These are phyloP conservation scores for Barnettozyma californica DNA, from an alignment of 805 yeast genomes.

Conservation along the genomic window DNA sequence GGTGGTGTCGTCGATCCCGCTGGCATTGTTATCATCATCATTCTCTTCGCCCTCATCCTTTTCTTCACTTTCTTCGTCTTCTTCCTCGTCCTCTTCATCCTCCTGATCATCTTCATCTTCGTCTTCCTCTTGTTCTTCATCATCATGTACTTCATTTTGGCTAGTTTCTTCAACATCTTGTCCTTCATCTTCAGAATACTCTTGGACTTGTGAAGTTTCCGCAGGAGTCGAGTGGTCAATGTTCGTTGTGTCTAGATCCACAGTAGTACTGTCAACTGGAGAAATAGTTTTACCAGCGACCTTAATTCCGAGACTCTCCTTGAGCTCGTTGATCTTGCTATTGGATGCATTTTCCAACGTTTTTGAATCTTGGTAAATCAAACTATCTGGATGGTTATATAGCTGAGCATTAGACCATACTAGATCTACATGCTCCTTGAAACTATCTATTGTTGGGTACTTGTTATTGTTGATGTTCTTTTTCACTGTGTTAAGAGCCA, in stretches of 20 bases:
- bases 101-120: neutral
- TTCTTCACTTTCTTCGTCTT: neutral
- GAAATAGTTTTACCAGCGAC: neutral
- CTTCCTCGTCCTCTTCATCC: slow-evolving; percentile 1
- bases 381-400: slow-evolving; percentile 70
- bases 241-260: neutral
- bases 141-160: neutral
- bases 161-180: slow-evolving; percentile 2
- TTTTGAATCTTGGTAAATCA: slow-evolving; percentile 66
- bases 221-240: neutral
- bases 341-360: slow-evolving; percentile 51
- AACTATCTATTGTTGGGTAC: slow-evolving; percentile 51
- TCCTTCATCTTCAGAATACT: slow-evolving; percentile 3
- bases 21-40: neutral
- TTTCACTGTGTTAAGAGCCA: slow-evolving; percentile 59
- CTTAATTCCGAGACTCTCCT: neutral
- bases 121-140: neutral
- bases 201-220: neutral
- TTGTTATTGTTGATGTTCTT: slow-evolving; percentile 46
- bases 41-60: slow-evolving; percentile 1
- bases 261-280: neutral
- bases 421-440: slow-evolving; percentile 50
- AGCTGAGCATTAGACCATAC: slow-evolving; percentile 76
- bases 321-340: slow-evolving; percentile 1
- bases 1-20: neutral